Evolutionary conservation across 192 early-diverging fungal genomes (phyloP).

Genomic region (Coemansia sp.): DNA sequence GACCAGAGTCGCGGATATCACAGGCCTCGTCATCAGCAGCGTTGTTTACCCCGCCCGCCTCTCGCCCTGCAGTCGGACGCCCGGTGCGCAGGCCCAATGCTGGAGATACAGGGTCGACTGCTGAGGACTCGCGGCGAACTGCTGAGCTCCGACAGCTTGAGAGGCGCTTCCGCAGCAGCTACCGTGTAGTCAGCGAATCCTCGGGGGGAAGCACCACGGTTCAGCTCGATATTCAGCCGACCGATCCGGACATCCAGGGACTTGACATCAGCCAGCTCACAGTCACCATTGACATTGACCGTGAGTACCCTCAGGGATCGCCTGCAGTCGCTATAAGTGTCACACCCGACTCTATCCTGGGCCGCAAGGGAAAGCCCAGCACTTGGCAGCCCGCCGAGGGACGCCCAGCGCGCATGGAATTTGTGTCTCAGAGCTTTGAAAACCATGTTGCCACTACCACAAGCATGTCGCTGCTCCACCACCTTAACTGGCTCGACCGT

Average conservation of each 20-base stretch:
- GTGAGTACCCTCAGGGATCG: conserved; percentile 13
- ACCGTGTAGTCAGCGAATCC: conserved; percentile 9
- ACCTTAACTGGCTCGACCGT: conserved; percentile 55
- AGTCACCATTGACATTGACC: conserved; percentile 12
- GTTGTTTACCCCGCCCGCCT: conserved; percentile 2
- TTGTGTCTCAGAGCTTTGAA: conserved; percentile 16
- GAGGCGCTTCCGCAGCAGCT: conserved; percentile 43
- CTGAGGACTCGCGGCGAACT: conserved; percentile 14
- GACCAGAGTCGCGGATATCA: conserved; percentile 1
- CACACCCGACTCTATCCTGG: conserved; percentile 19
- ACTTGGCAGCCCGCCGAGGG: conserved; percentile 24
- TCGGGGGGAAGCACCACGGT: conserved; percentile 7
- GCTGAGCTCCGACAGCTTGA: conserved; percentile 44
- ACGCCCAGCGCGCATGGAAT: conserved; percentile 13
- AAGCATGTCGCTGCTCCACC: conserved; percentile 31
- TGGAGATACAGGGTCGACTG: too few relatives aligned
- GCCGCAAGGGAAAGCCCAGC: conserved; percentile 32
- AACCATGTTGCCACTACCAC: conserved; percentile 25
- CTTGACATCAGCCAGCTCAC: conserved; percentile 30
- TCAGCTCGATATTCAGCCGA: conserved; percentile 25
- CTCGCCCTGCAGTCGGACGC: conserved; percentile 24
- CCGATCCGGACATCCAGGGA: conserved; percentile 34
- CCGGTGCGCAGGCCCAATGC: conserved; percentile 23
- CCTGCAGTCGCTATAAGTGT: conserved; percentile 18
- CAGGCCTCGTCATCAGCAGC: not conserved